These are phyloP conservation scores for Pleurotus giganteus DNA, from an alignment of 768 basidiomycete species.

Conservation along the genomic window DNA sequence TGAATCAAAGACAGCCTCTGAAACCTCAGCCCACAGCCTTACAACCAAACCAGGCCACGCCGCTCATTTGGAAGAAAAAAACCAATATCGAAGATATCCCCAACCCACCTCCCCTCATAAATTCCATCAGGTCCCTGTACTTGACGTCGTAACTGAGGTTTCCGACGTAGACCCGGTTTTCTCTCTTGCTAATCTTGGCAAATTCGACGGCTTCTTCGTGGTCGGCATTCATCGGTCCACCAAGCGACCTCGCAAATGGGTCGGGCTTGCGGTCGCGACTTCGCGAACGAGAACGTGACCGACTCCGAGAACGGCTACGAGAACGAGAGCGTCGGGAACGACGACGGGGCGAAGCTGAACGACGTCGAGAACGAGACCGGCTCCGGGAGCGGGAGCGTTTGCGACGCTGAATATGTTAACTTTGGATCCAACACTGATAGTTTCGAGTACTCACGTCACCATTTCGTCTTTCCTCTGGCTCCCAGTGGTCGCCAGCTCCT, in stretches of 20 bases:
- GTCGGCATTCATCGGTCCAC: conserved; percentile 86
- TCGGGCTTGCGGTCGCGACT: conserved; percentile 66
- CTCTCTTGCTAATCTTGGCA: conserved; percentile 93
- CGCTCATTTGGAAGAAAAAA: conserved; percentile 38
- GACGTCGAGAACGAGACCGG: conserved; percentile 69
- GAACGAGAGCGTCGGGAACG: conserved; percentile 53
- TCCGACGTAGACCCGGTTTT: conserved; percentile 98
- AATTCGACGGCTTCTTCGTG: conserved; percentile 96
- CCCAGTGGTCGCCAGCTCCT: conserved; percentile 73
- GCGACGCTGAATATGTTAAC: conserved; percentile 44
- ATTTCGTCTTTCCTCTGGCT: conserved; percentile 74
- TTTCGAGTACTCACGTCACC: conserved; percentile 54
- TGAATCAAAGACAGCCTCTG: conserved; percentile 2
- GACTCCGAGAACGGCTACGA: conserved; percentile 49
- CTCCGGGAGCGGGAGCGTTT: conserved; percentile 68
- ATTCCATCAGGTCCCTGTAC: conserved; percentile 98
- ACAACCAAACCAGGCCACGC: conserved; percentile 21
- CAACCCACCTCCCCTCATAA: conserved; percentile 99
- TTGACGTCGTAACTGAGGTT: conserved; percentile 99
- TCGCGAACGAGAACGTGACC: conserved; percentile 64
- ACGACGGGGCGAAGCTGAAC: conserved; percentile 63
- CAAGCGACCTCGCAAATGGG: conserved; percentile 75
- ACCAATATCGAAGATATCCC: conserved; percentile 58
- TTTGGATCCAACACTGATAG: not conserved
- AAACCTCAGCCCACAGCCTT: conserved; percentile 20